Evolutionary conservation across 768 basidiomycete genomes (phyloP).

Genomic region (Cantharellus anzutake): DNA sequence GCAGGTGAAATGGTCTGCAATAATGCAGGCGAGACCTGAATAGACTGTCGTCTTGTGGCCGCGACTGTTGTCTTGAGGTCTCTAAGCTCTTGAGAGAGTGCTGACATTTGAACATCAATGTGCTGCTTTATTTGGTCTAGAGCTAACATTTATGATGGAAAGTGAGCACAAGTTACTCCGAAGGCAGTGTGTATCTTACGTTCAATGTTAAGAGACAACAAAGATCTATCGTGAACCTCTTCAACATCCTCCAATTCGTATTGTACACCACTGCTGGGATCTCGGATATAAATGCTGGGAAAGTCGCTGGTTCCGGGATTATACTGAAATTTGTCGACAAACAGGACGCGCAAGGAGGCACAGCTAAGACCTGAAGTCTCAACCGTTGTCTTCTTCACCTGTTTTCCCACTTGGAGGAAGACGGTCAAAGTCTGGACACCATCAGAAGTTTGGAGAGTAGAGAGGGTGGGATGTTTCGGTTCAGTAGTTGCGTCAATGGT

Average conservation of each 20-base stretch:
- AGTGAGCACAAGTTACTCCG: not conserved
- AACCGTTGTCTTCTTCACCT: conserved; percentile 71
- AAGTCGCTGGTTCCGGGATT: conserved; percentile 86
- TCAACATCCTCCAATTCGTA: conserved; percentile 92
- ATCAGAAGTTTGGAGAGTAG: conserved; percentile 5
- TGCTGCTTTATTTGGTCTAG: conserved; percentile 98
- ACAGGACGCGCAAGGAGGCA: conserved; percentile 60
- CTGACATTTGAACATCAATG: conserved; percentile 79
- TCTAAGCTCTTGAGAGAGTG: conserved; percentile 72
- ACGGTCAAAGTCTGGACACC: conserved; percentile 31
- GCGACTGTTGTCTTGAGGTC: conserved; percentile 58
- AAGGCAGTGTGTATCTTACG: conserved; percentile 33
- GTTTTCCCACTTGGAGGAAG: conserved; percentile 76
- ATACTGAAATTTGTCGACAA: conserved; percentile 89
- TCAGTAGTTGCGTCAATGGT: conserved; percentile 12
- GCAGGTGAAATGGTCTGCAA: conserved; percentile 11
- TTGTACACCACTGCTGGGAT: conserved; percentile 79
- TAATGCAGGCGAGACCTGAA: conserved; percentile 6
- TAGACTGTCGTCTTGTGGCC: conserved; percentile 31
- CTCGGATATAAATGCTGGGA: conserved; percentile 88
- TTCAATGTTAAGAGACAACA: conserved; percentile 89
- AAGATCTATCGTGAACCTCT: conserved; percentile 73
- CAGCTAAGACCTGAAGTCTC: conserved; percentile 47
- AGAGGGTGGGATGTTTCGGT: conserved; percentile 10
- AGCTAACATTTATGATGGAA: conserved; percentile 27